Conservation (phyloP, 371 early-diverging fungal species). For the Basidiobolus meristosporus region DNA sequence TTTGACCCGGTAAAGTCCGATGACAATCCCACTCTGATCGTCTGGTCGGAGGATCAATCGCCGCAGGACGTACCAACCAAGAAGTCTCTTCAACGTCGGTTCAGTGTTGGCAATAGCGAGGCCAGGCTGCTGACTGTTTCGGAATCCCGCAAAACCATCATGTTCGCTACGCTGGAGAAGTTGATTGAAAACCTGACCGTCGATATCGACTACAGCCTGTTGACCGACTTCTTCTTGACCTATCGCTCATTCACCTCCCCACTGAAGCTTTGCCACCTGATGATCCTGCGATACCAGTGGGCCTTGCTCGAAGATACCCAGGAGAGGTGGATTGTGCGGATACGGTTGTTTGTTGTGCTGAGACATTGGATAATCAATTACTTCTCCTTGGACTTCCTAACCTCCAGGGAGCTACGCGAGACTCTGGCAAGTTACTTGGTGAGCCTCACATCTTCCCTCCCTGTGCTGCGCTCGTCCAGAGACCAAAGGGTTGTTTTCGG, state of each 20-base stretch:
- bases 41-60: no score
- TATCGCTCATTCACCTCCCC: conserved; percentile 42
- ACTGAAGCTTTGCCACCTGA: conserved; percentile 23
- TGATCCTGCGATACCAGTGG: conserved; percentile 40
- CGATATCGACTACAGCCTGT: conserved; percentile 38
- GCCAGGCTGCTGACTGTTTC: no score
- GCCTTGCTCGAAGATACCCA: conserved; percentile 28
- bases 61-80: no score
- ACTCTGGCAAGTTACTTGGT: no score
- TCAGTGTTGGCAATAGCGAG: no score
- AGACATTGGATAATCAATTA: conserved; percentile 48
- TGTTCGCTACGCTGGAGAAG: conserved; percentile 42
- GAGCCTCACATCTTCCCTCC: no score
- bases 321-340: conserved; percentile 30
- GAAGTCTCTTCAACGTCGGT: no score
- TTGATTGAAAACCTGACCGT: conserved; percentile 37
- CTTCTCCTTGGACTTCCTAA: conserved; percentile 31
- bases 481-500: no score
- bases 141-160: no score
- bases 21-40: no score
- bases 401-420: background rate
- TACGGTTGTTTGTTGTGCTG: conserved; percentile 41
- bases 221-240: conserved; percentile 50
- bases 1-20: no score
- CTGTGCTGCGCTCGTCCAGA: no score